These are phyloP conservation scores for Pythium aristosporum DNA, from an alignment of 352 stramenopile genomes.

Conservation along the genomic window DNA sequence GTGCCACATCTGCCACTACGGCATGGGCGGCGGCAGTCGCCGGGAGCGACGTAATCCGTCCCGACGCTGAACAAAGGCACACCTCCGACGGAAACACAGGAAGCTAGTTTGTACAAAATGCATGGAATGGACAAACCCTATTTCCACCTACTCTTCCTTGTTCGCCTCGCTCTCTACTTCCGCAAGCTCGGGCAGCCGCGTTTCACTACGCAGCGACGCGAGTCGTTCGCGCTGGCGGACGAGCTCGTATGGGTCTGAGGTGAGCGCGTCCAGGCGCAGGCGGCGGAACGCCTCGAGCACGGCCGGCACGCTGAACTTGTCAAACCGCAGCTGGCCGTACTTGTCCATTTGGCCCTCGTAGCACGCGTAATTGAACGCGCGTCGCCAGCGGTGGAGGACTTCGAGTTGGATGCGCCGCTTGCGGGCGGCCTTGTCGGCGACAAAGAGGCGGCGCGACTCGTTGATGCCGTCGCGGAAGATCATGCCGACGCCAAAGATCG, in stretches of 20 bases:
- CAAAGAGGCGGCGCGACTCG: slow-evolving; percentile 42
- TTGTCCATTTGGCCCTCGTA: slow-evolving; percentile 49
- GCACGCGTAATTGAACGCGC: slow-evolving; percentile 55
- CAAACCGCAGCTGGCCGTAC: slow-evolving; percentile 44
- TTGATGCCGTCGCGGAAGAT: slow-evolving; percentile 55
- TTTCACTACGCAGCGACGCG: slow-evolving; percentile 8
- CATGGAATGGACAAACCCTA: neutral
- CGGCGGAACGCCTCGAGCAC: slow-evolving; percentile 55
- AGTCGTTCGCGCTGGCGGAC: slow-evolving; percentile 15
- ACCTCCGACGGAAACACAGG: neutral
- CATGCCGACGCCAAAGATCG: slow-evolving; percentile 59
- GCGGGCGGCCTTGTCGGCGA: slow-evolving; percentile 39
- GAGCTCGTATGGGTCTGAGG: neutral
- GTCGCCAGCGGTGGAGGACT: slow-evolving; percentile 43
- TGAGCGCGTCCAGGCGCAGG: slow-evolving; percentile 25
- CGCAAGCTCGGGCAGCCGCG: slow-evolving; percentile 28
- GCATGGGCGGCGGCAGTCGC: slow-evolving; percentile 46
- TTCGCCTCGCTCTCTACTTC: slow-evolving; percentile 22
- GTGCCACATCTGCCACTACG: slow-evolving; percentile 80
- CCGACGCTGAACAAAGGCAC: slow-evolving; percentile 14
- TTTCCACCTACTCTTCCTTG: slow-evolving; percentile 7
- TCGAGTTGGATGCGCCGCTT: slow-evolving; percentile 39
- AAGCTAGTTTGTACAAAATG: slow-evolving; percentile 4
- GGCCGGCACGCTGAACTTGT: slow-evolving; percentile 43
- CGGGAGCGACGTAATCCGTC: slow-evolving; percentile 44